These are phyloP conservation scores for Hydrangea macrophylla DNA, from an alignment of 148 eudicot genomes.

Conservation along the genomic window DNA sequence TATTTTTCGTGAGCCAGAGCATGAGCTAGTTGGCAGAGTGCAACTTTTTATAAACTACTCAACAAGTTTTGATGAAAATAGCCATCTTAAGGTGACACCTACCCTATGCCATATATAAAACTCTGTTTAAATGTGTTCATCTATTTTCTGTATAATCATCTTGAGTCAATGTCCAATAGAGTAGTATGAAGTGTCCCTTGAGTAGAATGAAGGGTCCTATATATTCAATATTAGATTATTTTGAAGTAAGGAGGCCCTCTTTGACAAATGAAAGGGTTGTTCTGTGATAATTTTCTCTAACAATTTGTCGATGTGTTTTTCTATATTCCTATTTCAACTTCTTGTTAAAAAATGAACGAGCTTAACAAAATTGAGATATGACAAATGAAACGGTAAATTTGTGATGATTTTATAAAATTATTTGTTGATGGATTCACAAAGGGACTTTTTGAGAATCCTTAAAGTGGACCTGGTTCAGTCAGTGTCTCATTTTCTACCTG, in stretches of 20 bases:
- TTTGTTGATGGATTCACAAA: too few relatives aligned
- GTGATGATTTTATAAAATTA: background rate
- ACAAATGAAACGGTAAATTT: background rate
- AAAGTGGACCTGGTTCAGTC: too few relatives aligned
- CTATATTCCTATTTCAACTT: too few relatives aligned
- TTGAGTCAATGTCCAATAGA: background rate
- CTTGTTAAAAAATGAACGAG: background rate
- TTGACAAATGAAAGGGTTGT: background rate
- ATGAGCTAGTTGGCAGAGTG: slow-evolving; percentile 86
- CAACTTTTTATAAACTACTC: slow-evolving; percentile 78
- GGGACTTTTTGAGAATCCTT: too few relatives aligned
- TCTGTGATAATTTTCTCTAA: background rate
- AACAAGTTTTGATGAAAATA: slow-evolving; percentile 65
- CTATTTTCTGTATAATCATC: background rate
- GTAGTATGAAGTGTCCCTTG: background rate
- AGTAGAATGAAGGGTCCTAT: background rate
- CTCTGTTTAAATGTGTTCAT: background rate
- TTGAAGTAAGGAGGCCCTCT: background rate
- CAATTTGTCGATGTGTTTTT: background rate
- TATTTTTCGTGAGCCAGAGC: slow-evolving; percentile 88
- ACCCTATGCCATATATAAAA: background rate
- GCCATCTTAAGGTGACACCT: slow-evolving; percentile 53
- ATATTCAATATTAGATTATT: background rate
- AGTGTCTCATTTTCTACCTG: too few relatives aligned
- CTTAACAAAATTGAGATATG: background rate